Evolutionary conservation across 2,329 filamentous ascomycete genomes (phyloP).

Genomic region (Arthrobotrys conoides): DNA sequence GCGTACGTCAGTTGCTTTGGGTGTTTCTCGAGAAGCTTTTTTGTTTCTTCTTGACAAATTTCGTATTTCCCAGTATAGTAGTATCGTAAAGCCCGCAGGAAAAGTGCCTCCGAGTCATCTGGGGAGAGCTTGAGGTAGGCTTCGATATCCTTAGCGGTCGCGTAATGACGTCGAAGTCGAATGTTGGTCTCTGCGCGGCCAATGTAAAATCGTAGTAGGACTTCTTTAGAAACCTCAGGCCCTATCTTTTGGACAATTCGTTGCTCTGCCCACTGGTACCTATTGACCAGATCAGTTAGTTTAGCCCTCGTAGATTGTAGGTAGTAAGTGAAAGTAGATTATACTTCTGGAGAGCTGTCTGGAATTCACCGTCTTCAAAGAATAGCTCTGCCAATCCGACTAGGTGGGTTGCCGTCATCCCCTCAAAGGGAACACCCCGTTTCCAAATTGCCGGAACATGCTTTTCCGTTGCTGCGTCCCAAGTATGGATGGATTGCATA

Average conservation of each 20-base stretch:
- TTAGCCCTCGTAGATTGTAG: background rate
- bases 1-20: slow-evolving; percentile 3
- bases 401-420: background rate
- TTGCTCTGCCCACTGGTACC: slow-evolving; percentile 43
- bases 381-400: slow-evolving; percentile 31
- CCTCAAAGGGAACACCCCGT: background rate
- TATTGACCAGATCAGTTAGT: background rate
- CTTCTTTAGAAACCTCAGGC: background rate
- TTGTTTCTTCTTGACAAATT: slow-evolving; percentile 26
- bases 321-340: background rate
- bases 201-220: background rate
- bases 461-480: slow-evolving; percentile 27
- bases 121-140: slow-evolving; percentile 23
- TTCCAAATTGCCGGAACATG: slow-evolving; percentile 42
- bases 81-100: slow-evolving; percentile 25
- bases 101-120: slow-evolving; percentile 1
- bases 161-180: slow-evolving; percentile 18
- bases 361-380: slow-evolving; percentile 1
- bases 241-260: background rate
- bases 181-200: slow-evolving; percentile 30
- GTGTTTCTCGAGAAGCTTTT: slow-evolving; percentile 3
- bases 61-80: slow-evolving; percentile 44
- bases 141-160: slow-evolving; percentile 26
- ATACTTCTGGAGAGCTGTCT: slow-evolving; percentile 29
- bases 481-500: slow-evolving; percentile 24